Conservation (phyloP, 371 early-diverging fungal species). For the Mucor ambiguus region DNA sequence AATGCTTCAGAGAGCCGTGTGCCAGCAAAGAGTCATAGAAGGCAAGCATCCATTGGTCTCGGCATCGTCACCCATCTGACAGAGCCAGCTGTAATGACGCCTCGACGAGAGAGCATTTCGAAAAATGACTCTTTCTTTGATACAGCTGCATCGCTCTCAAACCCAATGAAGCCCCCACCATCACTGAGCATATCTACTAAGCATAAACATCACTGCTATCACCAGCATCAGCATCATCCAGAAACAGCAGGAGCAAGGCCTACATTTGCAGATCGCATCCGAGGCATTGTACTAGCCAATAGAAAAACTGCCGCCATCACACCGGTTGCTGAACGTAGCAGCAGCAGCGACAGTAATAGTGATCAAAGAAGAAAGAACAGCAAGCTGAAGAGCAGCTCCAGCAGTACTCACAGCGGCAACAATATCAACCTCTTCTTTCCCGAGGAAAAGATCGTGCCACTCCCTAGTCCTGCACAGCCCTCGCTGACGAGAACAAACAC, state of each 20-base stretch:
- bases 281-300: conserved; percentile 25
- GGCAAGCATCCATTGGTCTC: conserved; percentile 36
- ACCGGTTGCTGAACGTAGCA: conserved; percentile 9
- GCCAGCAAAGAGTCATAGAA: conserved; percentile 3
- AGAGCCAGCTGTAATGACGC: background rate
- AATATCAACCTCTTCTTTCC: conserved; percentile 8
- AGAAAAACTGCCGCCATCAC: conserved; percentile 19
- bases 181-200: background rate
- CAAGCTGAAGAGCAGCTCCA: background rate
- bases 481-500: conserved; percentile 15
- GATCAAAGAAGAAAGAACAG: background rate
- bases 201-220: background rate
- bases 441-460: conserved; percentile 40
- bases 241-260: background rate
- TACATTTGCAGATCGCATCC: conserved; percentile 30
- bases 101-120: background rate
- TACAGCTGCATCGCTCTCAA: background rate
- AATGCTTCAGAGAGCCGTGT: background rate
- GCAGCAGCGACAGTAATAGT: conserved; percentile 8
- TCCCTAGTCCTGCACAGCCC: conserved; percentile 37
- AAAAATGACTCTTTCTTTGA: conserved; percentile 14
- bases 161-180: conserved; percentile 10
- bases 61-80: conserved; percentile 35
- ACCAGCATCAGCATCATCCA: background rate
- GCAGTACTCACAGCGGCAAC: background rate